phyloP scores from a whole-genome alignment of 208 protist species.

The Leishmania aethiopica region DNA sequence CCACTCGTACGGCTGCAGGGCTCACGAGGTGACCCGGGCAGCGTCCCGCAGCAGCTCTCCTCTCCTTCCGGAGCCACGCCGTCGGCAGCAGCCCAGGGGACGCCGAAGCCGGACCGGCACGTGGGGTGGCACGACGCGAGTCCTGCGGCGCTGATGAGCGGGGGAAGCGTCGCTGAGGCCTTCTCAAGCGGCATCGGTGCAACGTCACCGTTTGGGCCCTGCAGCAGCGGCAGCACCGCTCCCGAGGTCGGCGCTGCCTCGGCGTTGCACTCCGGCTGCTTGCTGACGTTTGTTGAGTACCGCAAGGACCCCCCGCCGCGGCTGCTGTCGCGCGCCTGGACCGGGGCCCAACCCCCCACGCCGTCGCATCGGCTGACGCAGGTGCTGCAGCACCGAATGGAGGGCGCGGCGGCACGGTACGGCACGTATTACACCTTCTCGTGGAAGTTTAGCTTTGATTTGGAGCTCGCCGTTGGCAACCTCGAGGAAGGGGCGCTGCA shows the following conservation, averaged over 20 bases:
- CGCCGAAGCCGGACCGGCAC: constrained; percentile 13
- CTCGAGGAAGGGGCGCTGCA: constrained; percentile 57
- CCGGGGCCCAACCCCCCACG: constrained; percentile 12
- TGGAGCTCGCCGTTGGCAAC: constrained; percentile 72
- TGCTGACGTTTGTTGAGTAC: constrained; percentile 31
- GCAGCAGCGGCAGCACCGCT: background rate
- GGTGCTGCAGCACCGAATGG: constrained; percentile 36
- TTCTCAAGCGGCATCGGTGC: background rate
- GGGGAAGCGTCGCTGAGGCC: no score
- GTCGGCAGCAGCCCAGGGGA: background rate
- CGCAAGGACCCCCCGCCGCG: constrained; percentile 19
- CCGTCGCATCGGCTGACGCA: constrained; percentile 30
- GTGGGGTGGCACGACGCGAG: constrained; percentile 26
- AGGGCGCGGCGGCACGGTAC: constrained; percentile 29
- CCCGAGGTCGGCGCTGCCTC: background rate
- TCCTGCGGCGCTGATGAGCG: background rate
- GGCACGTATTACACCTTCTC: constrained; percentile 60
- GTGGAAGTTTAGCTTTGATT: constrained; percentile 83
- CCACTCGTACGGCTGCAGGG: background rate
- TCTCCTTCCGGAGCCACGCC: background rate
- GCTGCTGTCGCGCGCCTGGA: constrained; percentile 25
- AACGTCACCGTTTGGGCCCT: background rate
- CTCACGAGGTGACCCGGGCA: background rate
- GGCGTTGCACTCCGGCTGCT: constrained; percentile 22
- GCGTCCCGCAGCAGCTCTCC: background rate